phyloP scores from a whole-genome alignment of 192 early-diverging fungal species.

The Podila epigama region DNA sequence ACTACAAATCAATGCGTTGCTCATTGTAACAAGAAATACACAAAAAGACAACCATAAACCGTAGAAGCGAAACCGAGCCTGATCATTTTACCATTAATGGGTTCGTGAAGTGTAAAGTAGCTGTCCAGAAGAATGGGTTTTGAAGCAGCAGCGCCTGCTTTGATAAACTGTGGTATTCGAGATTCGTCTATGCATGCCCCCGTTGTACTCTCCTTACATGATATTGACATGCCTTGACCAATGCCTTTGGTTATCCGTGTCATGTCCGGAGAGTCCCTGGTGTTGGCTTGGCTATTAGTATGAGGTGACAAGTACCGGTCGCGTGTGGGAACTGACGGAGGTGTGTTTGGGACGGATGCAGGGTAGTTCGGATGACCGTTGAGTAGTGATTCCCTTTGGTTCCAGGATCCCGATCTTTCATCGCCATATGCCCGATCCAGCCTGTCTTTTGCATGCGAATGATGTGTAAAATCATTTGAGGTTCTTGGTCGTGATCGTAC shows the following conservation, averaged over 20 bases:
- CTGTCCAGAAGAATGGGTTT: slow-evolving; percentile 49
- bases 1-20: too few relatives aligned
- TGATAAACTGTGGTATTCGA: slow-evolving; percentile 18
- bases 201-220: not conserved
- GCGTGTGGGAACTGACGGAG: slow-evolving; percentile 2
- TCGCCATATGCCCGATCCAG: not conserved
- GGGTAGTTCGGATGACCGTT: not conserved
- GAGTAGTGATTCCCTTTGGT: not conserved
- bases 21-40: too few relatives aligned
- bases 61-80: not conserved
- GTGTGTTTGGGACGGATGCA: slow-evolving; percentile 7
- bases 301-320: slow-evolving; percentile 12
- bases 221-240: not conserved
- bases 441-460: not conserved
- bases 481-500: not conserved
- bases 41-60: not conserved
- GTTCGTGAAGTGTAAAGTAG: slow-evolving; percentile 51
- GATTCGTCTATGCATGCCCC: not conserved
- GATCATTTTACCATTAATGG: slow-evolving; percentile 20
- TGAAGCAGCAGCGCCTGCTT: not conserved
- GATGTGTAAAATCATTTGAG: not conserved
- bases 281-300: not conserved
- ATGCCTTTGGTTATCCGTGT: not conserved
- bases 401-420: not conserved
- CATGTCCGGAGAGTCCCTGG: not conserved